These are phyloP conservation scores for Russula sp. DNA, from an alignment of 768 basidiomycete species.

Conservation along the genomic window DNA sequence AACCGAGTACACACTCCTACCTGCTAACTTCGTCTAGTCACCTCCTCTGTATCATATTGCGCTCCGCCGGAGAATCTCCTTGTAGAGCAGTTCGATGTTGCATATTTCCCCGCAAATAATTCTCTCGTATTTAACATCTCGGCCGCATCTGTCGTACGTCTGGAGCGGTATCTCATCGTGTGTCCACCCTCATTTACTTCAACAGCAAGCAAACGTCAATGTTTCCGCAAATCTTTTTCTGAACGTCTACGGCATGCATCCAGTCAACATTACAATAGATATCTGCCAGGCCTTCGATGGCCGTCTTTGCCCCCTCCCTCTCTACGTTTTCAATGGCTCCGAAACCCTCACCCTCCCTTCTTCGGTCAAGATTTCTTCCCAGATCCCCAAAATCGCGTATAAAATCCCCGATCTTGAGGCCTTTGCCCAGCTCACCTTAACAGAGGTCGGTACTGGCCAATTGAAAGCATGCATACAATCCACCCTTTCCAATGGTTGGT, in stretches of 20 bases:
- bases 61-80: slow-evolving; percentile 73
- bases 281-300: slow-evolving; percentile 76
- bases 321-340: slow-evolving; percentile 84
- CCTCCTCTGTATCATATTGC: slow-evolving; percentile 86
- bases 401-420: slow-evolving; percentile 89
- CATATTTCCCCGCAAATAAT: slow-evolving; percentile 61
- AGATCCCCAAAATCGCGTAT: slow-evolving; percentile 78
- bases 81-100: slow-evolving; percentile 69
- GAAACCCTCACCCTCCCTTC: slow-evolving; percentile 61
- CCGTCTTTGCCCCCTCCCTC: slow-evolving; percentile 74
- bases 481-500: slow-evolving; percentile 88
- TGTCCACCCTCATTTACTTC: slow-evolving; percentile 19
- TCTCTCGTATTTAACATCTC: slow-evolving; percentile 82
- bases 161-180: slow-evolving; percentile 3
- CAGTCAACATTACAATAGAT: slow-evolving; percentile 80
- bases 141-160: slow-evolving; percentile 77
- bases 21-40: slow-evolving; percentile 43
- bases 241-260: slow-evolving; percentile 82
- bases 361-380: slow-evolving; percentile 46
- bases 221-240: slow-evolving; percentile 78
- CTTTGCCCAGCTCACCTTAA: slow-evolving; percentile 72
- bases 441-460: slow-evolving; percentile 58
- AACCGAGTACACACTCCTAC: background rate
- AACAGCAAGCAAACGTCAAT: slow-evolving; percentile 65
- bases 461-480: slow-evolving; percentile 88